A percentile compares a stretch with the other conserved stretches of the same genome.
Evolutionary conservation across 140 eudicot genomes (phyloP).

Genomic region (Bidens hawaiensis): DNA sequence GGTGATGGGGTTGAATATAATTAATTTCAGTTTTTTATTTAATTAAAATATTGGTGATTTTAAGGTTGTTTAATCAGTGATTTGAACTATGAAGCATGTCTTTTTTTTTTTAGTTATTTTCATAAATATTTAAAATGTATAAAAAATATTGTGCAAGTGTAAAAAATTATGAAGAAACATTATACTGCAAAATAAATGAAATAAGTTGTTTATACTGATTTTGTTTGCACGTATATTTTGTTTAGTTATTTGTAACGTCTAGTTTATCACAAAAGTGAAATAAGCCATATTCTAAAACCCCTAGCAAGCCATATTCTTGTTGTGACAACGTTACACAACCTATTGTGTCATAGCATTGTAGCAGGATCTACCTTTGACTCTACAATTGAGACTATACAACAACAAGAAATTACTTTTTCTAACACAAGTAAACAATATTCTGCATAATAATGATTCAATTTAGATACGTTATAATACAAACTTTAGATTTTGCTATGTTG

Average conservation of each 20-base stretch:
- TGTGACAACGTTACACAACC: no score
- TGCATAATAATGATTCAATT: no score
- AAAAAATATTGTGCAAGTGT: background rate
- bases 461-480: background rate
- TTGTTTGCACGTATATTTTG: background rate
- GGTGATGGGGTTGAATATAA: conserved; percentile 45
- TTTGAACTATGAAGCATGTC: conserved; percentile 5
- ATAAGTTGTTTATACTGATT: background rate
- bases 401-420: no score
- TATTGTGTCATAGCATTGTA: no score
- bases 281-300: no score
- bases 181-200: background rate
- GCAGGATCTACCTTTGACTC: background rate
- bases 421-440: no score
- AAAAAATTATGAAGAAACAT: background rate
- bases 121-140: background rate
- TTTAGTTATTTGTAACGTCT: background rate
- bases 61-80: conserved; percentile 11
- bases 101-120: background rate
- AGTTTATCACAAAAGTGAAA: no score
- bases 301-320: no score
- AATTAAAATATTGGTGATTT: conserved; percentile 16
- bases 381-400: no score
- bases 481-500: background rate
- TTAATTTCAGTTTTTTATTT: background rate